phyloP scores from a whole-genome alignment of 1,284 basidiomycete genomes.

The Coriolopsis trogii region DNA sequence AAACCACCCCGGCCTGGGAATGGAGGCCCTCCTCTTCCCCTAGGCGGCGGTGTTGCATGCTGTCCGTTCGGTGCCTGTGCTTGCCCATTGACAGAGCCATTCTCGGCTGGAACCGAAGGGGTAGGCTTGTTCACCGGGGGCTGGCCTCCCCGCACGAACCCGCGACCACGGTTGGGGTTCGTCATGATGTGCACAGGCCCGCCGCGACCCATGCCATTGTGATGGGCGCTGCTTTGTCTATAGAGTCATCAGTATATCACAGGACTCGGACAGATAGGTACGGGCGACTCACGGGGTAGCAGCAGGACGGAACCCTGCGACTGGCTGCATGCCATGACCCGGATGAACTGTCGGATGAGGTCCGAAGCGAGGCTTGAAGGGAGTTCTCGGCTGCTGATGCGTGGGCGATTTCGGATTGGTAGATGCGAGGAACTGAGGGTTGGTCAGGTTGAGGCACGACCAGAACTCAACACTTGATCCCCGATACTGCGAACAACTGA shows the following conservation, averaged over 20 bases:
- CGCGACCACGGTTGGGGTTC: slow-evolving; percentile 71
- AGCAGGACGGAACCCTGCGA: slow-evolving; percentile 62
- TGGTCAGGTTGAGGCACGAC: slow-evolving; percentile 83
- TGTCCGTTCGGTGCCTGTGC: slow-evolving; percentile 4
- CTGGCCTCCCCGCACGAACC: slow-evolving; percentile 27
- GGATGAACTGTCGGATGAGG: slow-evolving; percentile 64
- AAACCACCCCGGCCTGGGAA: slow-evolving; percentile 17
- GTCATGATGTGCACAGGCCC: slow-evolving; percentile 56
- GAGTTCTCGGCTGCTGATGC: slow-evolving; percentile 43
- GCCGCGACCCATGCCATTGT: slow-evolving; percentile 8
- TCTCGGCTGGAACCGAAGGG: background rate
- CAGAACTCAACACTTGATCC: slow-evolving; percentile 86
- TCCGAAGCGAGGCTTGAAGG: slow-evolving; percentile 71
- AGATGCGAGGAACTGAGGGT: slow-evolving; percentile 80
- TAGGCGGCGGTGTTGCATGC: background rate
- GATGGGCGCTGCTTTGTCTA: slow-evolving; percentile 23
- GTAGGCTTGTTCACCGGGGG: slow-evolving; percentile 2
- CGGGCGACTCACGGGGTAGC: slow-evolving; percentile 38
- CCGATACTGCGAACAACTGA: slow-evolving; percentile 86
- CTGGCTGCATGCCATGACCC: slow-evolving; percentile 50
- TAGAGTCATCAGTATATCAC: slow-evolving; percentile 9
- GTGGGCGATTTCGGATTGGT: slow-evolving; percentile 56
- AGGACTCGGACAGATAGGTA: slow-evolving; percentile 2
- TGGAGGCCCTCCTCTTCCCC: slow-evolving; percentile 38
- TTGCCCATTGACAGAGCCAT: slow-evolving; percentile 8